Evolutionary conservation across 139 green algal genomes (phyloP).

Genomic region (Chlamydomonas applanata): DNA sequence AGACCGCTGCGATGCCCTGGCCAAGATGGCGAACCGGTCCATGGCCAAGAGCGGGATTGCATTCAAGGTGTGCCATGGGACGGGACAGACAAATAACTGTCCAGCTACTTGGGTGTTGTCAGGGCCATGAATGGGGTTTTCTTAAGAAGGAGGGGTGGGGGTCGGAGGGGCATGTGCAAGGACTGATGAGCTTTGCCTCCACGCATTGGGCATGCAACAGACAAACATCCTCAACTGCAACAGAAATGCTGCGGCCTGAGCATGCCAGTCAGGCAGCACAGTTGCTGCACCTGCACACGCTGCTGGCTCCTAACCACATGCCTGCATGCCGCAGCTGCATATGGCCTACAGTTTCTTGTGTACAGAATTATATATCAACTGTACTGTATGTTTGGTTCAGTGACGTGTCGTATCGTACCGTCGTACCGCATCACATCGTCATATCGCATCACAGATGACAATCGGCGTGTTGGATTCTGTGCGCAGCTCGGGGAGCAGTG

Average conservation of each 20-base stretch:
- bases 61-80: not conserved
- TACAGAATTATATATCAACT: not conserved
- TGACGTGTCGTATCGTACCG: not conserved
- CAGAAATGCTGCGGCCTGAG: too few relatives aligned
- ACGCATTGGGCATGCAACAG: too few relatives aligned
- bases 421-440: not conserved
- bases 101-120: not conserved
- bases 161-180: too few relatives aligned
- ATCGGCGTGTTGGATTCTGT: not conserved
- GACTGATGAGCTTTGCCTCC: too few relatives aligned
- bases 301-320: not conserved
- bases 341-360: constrained; percentile 38
- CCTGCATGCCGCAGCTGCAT: not conserved
- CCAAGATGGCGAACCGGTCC: constrained; percentile 7
- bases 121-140: too few relatives aligned
- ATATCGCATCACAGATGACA: too few relatives aligned
- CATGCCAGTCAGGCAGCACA: too few relatives aligned
- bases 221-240: too few relatives aligned
- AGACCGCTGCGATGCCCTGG: not conserved
- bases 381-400: not conserved
- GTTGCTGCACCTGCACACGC: too few relatives aligned
- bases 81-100: not conserved
- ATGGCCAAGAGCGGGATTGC: not conserved
- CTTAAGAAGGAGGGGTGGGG: too few relatives aligned
- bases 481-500: constrained; percentile 30